phyloP scores from a whole-genome alignment of 495 filamentous ascomycete genomes.

The Podospora anserina region DNA sequence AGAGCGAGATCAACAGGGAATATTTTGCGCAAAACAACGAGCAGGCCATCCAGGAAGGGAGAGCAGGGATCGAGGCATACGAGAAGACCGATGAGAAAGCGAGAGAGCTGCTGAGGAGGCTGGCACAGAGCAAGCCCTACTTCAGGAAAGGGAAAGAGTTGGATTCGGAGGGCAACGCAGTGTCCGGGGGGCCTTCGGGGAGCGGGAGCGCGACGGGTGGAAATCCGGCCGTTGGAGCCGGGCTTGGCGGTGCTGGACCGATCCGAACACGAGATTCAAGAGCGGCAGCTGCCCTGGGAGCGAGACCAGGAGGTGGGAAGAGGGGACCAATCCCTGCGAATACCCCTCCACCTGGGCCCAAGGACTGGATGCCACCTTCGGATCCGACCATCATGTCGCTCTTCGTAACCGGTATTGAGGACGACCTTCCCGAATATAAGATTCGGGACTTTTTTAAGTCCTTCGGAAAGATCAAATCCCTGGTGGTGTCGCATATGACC shows the following conservation, averaged over 20 bases:
- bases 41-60: slow-evolving; percentile 86
- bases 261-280: slow-evolving; percentile 64
- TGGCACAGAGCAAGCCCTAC: slow-evolving; percentile 91
- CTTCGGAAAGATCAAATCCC: slow-evolving; percentile 80
- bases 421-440: slow-evolving; percentile 89
- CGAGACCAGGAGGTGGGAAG: slow-evolving; percentile 35
- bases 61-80: slow-evolving; percentile 74
- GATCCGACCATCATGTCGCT: slow-evolving; percentile 85
- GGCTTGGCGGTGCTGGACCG: slow-evolving; percentile 56
- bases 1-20: slow-evolving; percentile 88
- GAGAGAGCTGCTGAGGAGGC: slow-evolving; percentile 73
- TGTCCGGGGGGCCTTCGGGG: slow-evolving; percentile 33
- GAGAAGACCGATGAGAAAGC: slow-evolving; percentile 98
- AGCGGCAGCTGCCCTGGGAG: slow-evolving; percentile 50
- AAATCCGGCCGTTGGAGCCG: slow-evolving; percentile 44
- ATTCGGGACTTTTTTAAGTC: slow-evolving; percentile 85
- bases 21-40: slow-evolving; percentile 98
- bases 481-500: slow-evolving; percentile 93
- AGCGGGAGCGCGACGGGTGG: slow-evolving; percentile 43
- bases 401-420: slow-evolving; percentile 92
- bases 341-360: slow-evolving; percentile 70
- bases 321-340: slow-evolving; percentile 61
- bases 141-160: slow-evolving; percentile 77
- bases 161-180: slow-evolving; percentile 52
- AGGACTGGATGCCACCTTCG: slow-evolving; percentile 78